Conservation (phyloP, 2,329 filamentous ascomycete species). For the Corynespora cassiicola region DNA sequence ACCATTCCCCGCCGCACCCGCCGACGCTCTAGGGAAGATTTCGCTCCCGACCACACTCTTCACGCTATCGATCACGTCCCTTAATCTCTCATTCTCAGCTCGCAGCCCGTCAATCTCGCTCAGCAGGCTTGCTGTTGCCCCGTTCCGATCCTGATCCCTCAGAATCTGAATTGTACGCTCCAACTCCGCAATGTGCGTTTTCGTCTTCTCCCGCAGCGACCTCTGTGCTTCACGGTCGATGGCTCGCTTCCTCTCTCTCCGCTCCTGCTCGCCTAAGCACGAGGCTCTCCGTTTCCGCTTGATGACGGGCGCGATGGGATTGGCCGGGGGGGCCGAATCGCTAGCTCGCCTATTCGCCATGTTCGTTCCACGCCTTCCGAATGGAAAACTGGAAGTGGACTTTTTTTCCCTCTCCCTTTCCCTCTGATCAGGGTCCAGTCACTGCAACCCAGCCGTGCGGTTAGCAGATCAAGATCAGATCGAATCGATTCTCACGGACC, state of each 20-base stretch:
- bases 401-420: background rate
- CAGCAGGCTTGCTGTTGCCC: conserved; percentile 36
- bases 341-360: conserved; percentile 35
- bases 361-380: no score
- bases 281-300: conserved; percentile 43
- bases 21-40: conserved; percentile 17
- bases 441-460: no score
- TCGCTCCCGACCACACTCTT: conserved; percentile 37
- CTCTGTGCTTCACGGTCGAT: conserved; percentile 45
- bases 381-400: conserved; percentile 1
- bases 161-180: conserved; percentile 45
- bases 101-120: conserved; percentile 38
- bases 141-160: conserved; percentile 39
- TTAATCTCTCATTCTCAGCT: conserved; percentile 41
- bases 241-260: conserved; percentile 41
- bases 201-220: conserved; percentile 45
- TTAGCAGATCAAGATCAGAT: no score
- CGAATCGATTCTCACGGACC: no score
- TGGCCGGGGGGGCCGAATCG: conserved; percentile 25
- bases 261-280: conserved; percentile 42
- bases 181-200: conserved; percentile 44
- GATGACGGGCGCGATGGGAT: conserved; percentile 30
- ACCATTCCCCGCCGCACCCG: conserved; percentile 2
- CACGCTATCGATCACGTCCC: conserved; percentile 41
- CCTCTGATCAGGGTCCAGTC: no score